Conservation (phyloP, 306 rosid species). For the Vigna unguiculata region DNA sequence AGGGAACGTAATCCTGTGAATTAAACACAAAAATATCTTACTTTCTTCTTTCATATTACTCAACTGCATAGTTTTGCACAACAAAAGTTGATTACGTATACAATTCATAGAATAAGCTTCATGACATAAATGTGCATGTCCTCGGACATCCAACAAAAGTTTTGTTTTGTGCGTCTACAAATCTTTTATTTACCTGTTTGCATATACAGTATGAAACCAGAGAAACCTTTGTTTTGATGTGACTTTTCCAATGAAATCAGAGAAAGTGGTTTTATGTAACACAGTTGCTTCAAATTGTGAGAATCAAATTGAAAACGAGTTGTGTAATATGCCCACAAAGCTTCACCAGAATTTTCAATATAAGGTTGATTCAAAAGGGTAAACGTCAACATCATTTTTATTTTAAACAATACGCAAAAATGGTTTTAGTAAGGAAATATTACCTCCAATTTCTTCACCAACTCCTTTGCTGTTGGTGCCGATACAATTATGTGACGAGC, state of each 20-base stretch:
- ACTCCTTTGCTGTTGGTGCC: slow-evolving; percentile 91
- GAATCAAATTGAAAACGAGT: slow-evolving; percentile 39
- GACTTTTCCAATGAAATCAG: slow-evolving; percentile 33
- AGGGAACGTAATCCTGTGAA: slow-evolving; percentile 85
- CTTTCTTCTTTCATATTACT: neutral
- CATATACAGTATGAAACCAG: slow-evolving; percentile 20
- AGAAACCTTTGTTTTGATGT: slow-evolving; percentile 37
- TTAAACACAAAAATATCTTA: slow-evolving; percentile 12
- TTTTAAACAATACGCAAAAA: slow-evolving; percentile 47
- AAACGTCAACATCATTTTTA: slow-evolving; percentile 8
- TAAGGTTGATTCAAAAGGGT: slow-evolving; percentile 24
- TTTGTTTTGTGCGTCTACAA: slow-evolving; percentile 47
- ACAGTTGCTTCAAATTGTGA: slow-evolving; percentile 31
- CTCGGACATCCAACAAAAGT: neutral
- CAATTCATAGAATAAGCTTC: neutral
- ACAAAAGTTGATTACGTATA: slow-evolving; percentile 7
- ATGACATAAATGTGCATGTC: slow-evolving; percentile 29
- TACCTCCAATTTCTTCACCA: slow-evolving; percentile 98
- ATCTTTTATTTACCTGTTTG: slow-evolving; percentile 22
- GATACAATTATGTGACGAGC: slow-evolving; percentile 97
- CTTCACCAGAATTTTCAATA: neutral
- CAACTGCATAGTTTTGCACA: slow-evolving; percentile 1
- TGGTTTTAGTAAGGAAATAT: slow-evolving; percentile 5
- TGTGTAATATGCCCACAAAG: neutral
- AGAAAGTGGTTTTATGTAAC: slow-evolving; percentile 59